A percentile compares a stretch with the other conserved stretches of the same genome.
phyloP scores from a whole-genome alignment of 2,329 filamentous ascomycete species.

The Dactylonectria macrodidyma region DNA sequence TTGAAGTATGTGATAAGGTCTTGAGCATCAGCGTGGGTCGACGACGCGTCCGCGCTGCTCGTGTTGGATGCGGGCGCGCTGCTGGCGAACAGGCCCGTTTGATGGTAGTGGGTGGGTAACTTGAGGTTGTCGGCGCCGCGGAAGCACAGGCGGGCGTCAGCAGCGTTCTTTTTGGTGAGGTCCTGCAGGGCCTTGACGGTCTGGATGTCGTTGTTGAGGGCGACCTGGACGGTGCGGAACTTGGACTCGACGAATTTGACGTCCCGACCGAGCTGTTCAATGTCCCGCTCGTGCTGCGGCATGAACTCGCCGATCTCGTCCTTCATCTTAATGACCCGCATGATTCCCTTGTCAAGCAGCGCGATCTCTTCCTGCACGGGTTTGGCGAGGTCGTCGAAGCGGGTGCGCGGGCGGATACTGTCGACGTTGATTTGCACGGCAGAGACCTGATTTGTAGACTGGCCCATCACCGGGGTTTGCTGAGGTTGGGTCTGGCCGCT shows the following conservation, averaged over 20 bases:
- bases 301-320: conserved; percentile 81
- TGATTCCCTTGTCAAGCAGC: conserved; percentile 83
- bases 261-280: conserved; percentile 63
- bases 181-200: conserved; percentile 76
- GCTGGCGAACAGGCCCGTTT: conserved; percentile 60
- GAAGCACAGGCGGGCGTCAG: conserved; percentile 80
- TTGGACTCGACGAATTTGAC: conserved; percentile 66
- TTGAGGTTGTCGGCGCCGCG: conserved; percentile 82
- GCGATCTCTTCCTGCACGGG: conserved; percentile 85
- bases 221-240: conserved; percentile 61
- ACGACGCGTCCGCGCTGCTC: conserved; percentile 51
- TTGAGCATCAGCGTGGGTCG: conserved; percentile 56
- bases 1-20: conserved; percentile 63
- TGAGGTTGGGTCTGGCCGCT: conserved; percentile 52
- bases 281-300: conserved; percentile 67
- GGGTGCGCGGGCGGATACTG: conserved; percentile 87
- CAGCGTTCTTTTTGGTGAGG: conserved; percentile 72
- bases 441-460: conserved; percentile 68
- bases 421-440: conserved; percentile 85
- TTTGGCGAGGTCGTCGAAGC: conserved; percentile 91
- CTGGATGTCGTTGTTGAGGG: conserved; percentile 70
- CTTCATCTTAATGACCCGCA: conserved; percentile 83
- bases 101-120: conserved; percentile 73
- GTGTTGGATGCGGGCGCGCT: conserved; percentile 48
- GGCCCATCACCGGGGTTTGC: conserved; percentile 43